Conservation (phyloP, 1,284 basidiomycete genomes). For the Ganoderma leucocontextum region DNA sequence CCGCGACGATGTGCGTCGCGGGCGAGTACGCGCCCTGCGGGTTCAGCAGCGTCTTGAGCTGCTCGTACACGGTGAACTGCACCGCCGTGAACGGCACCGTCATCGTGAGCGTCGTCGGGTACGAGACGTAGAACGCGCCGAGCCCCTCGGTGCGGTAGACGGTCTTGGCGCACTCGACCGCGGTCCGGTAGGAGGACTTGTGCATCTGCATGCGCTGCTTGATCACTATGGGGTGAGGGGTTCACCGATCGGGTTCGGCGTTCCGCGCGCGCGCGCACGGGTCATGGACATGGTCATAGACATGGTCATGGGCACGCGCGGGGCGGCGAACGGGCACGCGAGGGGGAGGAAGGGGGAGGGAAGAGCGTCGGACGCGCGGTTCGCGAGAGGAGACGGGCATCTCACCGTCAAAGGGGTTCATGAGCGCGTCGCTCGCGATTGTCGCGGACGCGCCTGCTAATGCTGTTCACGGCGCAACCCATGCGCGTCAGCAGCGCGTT, state of each 20-base stretch:
- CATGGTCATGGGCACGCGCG: neutral
- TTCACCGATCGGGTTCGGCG: neutral
- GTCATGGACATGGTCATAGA: slow-evolving; percentile 9
- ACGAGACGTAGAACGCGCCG: slow-evolving; percentile 96
- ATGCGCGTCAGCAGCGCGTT: neutral
- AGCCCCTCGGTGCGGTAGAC: slow-evolving; percentile 91
- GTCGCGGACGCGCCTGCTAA: slow-evolving; percentile 95
- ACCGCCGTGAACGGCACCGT: slow-evolving; percentile 98
- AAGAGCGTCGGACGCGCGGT: slow-evolving; percentile 23
- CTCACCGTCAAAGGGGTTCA: slow-evolving; percentile 99
- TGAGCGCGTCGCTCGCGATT: slow-evolving; percentile 94
- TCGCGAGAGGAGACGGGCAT: slow-evolving; percentile 27
- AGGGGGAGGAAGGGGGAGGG: slow-evolving; percentile 6
- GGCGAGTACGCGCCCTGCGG: slow-evolving; percentile 91
- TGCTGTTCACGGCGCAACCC: slow-evolving; percentile 55
- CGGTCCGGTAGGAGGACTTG: slow-evolving; percentile 89
- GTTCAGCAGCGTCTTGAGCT: slow-evolving; percentile 89
- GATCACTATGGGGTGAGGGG: slow-evolving; percentile 73
- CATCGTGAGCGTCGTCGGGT: slow-evolving; percentile 97
- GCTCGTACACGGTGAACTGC: slow-evolving; percentile 97
- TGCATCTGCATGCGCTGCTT: slow-evolving; percentile 99
- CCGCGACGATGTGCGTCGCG: slow-evolving; percentile 88
- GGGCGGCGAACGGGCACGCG: neutral
- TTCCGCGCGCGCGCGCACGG: slow-evolving; percentile 10
- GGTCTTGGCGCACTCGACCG: slow-evolving; percentile 81